Conservation (phyloP, 345 rosid genomes). For the Viola odorata region DNA sequence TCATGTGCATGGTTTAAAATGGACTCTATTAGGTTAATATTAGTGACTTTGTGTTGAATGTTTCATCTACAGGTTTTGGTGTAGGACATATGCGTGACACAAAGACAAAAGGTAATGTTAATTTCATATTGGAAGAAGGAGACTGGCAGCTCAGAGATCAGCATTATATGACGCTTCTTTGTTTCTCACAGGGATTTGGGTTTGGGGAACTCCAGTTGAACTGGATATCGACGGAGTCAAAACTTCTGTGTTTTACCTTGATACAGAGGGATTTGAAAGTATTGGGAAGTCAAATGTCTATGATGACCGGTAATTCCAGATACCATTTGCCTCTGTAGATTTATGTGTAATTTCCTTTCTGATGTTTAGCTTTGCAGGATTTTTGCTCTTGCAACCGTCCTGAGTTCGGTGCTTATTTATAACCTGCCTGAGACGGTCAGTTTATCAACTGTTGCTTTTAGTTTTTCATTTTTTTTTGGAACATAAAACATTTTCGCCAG, state of each 20-base stretch:
- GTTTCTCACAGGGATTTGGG: conserved; percentile 75
- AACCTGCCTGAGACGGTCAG: conserved; percentile 97
- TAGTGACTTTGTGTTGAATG: conserved; percentile 4
- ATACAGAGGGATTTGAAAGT: conserved; percentile 98
- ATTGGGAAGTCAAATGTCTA: conserved; percentile 97
- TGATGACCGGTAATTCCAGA: conserved; percentile 70
- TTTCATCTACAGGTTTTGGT: conserved; percentile 67
- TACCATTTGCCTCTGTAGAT: neutral
- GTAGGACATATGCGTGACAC: conserved; percentile 99
- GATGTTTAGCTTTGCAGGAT: conserved; percentile 52
- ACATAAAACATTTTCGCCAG: neutral
- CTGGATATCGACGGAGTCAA: conserved; percentile 65
- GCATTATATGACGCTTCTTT: conserved; percentile 8
- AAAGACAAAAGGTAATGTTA: conserved; percentile 78
- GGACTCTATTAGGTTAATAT: conserved; percentile 15
- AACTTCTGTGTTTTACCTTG: conserved; percentile 91
- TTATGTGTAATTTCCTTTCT: neutral
- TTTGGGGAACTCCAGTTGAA: conserved; percentile 94
- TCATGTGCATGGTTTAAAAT: conserved; percentile 1
- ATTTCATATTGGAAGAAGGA: conserved; percentile 2
- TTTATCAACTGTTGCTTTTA: conserved; percentile 19
- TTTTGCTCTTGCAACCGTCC: conserved; percentile 92
- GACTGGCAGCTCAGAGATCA: conserved; percentile 10
- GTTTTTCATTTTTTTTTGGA: neutral
- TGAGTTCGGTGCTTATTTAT: conserved; percentile 96